These are phyloP conservation scores for Neofusicoccum ribis DNA, from an alignment of 2,329 filamentous ascomycete species.

Conservation along the genomic window DNA sequence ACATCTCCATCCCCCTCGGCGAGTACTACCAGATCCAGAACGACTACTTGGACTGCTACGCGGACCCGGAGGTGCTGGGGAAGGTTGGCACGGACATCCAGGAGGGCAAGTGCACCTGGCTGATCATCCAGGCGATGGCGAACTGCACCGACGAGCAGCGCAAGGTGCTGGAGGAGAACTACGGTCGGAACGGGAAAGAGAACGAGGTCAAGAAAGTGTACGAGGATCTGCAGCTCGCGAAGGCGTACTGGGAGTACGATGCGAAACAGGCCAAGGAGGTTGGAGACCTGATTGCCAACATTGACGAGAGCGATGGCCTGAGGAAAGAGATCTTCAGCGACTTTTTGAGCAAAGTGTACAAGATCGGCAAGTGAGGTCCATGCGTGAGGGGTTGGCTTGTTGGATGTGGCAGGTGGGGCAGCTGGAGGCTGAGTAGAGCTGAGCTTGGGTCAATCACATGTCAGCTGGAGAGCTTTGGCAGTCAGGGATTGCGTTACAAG, in stretches of 20 bases:
- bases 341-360: constrained; percentile 96
- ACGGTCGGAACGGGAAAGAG: constrained; percentile 88
- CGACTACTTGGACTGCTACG: constrained; percentile 98
- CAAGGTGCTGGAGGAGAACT: constrained; percentile 84
- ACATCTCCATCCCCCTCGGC: constrained; percentile 93
- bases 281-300: constrained; percentile 67
- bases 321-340: constrained; percentile 87
- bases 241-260: constrained; percentile 85
- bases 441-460: no score
- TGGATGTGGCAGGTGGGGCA: no score
- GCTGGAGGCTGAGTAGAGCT: no score
- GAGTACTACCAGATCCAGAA: constrained; percentile 99
- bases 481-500: no score
- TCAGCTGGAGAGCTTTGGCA: no score
- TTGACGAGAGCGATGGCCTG: constrained; percentile 84
- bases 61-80: constrained; percentile 86
- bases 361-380: constrained; percentile 80
- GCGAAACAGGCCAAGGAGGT: constrained; percentile 80
- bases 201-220: constrained; percentile 85
- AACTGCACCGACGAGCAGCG: constrained; percentile 82
- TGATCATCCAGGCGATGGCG: constrained; percentile 89
- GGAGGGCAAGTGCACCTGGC: constrained; percentile 99
- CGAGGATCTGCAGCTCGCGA: constrained; percentile 79
- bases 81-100: constrained; percentile 99
- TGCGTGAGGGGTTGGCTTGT: background rate